Percentiles rank a stretch among this genome's conserved stretches.
These are phyloP conservation scores for Dentipellis sp. DNA, from an alignment of 768 basidiomycete species.

Conservation along the genomic window DNA sequence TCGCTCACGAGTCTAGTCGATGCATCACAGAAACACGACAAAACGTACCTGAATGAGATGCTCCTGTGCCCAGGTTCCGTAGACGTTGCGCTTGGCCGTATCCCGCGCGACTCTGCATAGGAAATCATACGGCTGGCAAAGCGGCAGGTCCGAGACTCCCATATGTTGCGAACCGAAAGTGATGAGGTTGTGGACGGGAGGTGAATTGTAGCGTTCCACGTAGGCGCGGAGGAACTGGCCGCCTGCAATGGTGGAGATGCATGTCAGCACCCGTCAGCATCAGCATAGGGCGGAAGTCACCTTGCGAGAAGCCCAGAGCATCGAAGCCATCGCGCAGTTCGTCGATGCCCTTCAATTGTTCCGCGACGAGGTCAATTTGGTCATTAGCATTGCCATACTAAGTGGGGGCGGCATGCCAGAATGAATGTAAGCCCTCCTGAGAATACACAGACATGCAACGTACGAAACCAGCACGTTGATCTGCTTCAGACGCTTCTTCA, in stretches of 20 bases:
- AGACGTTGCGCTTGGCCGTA: slow-evolving; percentile 54
- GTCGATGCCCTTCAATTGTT: slow-evolving; percentile 53
- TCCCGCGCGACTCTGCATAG: slow-evolving; percentile 61
- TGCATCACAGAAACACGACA: not conserved
- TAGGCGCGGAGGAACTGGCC: slow-evolving; percentile 87
- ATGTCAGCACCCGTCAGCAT: not conserved
- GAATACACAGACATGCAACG: slow-evolving; percentile 21
- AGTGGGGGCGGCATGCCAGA: not conserved
- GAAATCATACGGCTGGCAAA: slow-evolving; percentile 55
- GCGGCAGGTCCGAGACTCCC: slow-evolving; percentile 72
- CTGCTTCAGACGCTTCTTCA: slow-evolving; percentile 49
- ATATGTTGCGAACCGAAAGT: slow-evolving; percentile 87
- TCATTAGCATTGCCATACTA: slow-evolving; percentile 75
- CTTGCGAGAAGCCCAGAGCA: slow-evolving; percentile 86
- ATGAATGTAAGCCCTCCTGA: not conserved
- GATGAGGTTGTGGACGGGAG: slow-evolving; percentile 70
- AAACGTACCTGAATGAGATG: slow-evolving; percentile 60
- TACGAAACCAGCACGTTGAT: slow-evolving; percentile 66
- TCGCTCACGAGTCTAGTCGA: not conserved
- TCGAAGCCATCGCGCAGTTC: slow-evolving; percentile 70
- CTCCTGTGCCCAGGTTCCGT: slow-evolving; percentile 66
- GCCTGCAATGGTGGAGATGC: slow-evolving; percentile 27
- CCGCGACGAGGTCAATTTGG: slow-evolving; percentile 56
- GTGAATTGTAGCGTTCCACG: slow-evolving; percentile 64
- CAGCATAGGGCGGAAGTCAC: slow-evolving; percentile 19